Evolutionary conservation across 192 early-diverging fungal genomes (phyloP), one percentile per base, ranked within the genome.

Genomic region (Backusella parvicylindrica): DNA sequence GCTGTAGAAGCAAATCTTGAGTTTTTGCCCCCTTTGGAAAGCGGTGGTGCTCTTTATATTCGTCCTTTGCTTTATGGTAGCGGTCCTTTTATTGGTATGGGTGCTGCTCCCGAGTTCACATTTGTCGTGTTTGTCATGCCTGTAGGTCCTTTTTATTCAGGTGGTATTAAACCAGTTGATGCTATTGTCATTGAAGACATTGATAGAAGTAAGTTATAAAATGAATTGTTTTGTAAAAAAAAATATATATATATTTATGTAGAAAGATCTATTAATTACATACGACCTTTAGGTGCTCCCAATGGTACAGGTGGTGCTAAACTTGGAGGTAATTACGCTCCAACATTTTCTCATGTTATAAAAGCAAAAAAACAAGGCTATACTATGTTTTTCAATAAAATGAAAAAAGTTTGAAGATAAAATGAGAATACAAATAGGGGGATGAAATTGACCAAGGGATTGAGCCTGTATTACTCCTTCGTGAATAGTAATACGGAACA

Each of bases 251-350:
- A n/a, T n/a, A n/a, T n/a, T n/a, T n/a, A n/a, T n/a, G n/a, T n/a
- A n/a, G 47, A n/a, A 15, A 9, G 11, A 28, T 16, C 40, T 50
- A 37, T 13, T 32, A 28, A 33, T 38, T 21, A 41, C 13, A 38
- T 69, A 43, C 16, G 21, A 13, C 1, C 6, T 60, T 65, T 71
- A 87, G 82, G 84, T 43, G 85, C 85, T 63, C 86, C 85, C 16
- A 71, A 75, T 63, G 86, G 86, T 65, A 84, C 86, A 8, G 92
- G 92, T 38, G 78, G 87, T 66, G 79, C 85, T 68, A 94, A 94
- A 78, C 75, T 91, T 30, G 91, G 89, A 26, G 93, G 93, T 8
- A 94, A 94, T 75, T 94, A 94, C 75, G 91, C 90, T 13, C 88
- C 89, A 18, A 85, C 86, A 0, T 82, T 94, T 23, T 77, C 73